Conservation (phyloP, 2,329 filamentous ascomycete species). For the Calonectria pteridis region DNA sequence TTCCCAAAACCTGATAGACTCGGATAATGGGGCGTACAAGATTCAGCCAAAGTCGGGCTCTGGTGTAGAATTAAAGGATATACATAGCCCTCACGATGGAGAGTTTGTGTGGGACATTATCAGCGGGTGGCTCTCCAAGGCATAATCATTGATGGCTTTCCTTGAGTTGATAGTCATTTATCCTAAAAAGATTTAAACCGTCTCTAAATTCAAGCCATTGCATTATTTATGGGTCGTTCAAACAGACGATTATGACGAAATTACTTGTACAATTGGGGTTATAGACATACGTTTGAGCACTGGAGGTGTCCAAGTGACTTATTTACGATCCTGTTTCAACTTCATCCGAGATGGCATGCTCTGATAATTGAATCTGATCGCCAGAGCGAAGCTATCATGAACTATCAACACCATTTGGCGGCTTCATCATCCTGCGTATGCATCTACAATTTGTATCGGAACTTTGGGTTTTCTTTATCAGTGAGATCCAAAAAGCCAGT, state of each 20-base stretch:
- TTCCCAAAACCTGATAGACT: not conserved
- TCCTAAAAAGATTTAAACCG: not conserved
- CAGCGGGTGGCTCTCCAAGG: not conserved
- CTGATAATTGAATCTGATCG: too few species aligned
- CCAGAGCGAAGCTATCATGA: too few species aligned
- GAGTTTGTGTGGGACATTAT: not conserved
- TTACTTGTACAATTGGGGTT: too few species aligned
- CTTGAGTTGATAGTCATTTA: not conserved
- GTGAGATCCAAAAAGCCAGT: not conserved
- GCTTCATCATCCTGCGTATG: not conserved
- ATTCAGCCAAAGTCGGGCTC: not conserved
- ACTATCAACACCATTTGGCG: not conserved
- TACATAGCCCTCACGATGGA: not conserved
- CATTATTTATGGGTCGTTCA: too few species aligned
- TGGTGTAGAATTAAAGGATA: not conserved
- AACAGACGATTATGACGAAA: too few species aligned
- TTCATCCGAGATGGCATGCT: too few species aligned
- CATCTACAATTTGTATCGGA: not conserved
- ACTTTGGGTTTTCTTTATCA: not conserved
- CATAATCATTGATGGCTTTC: not conserved
- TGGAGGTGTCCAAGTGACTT: too few species aligned
- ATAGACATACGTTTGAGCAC: too few species aligned
- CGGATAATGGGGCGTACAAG: conserved; percentile 12
- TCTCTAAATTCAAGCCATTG: too few species aligned
- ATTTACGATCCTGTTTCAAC: too few species aligned